These are phyloP conservation scores for Amaranthus palmeri DNA, from an alignment of 148 eudicot species.

Conservation along the genomic window DNA sequence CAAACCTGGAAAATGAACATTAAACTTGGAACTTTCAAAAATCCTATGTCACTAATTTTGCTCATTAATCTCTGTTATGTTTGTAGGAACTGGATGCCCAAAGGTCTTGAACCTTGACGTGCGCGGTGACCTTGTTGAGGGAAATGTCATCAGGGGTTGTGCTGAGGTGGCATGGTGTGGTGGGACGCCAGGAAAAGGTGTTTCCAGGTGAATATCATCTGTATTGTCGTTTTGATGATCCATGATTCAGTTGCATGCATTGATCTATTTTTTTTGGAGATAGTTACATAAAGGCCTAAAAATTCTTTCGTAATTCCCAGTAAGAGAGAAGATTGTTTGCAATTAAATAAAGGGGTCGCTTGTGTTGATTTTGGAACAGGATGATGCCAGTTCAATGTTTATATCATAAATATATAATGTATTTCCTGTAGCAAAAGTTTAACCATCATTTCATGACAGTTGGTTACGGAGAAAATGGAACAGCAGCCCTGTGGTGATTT, in stretches of 20 bases:
- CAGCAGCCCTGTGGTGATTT: slow-evolving; percentile 85
- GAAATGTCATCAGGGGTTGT: slow-evolving; percentile 66
- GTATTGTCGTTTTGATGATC: neutral
- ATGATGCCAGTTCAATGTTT: neutral
- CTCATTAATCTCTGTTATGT: slow-evolving; percentile 21
- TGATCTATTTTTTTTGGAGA: slow-evolving; percentile 5
- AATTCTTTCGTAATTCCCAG: neutral
- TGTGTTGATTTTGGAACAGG: neutral
- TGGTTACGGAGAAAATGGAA: slow-evolving; percentile 98
- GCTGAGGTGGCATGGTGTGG: slow-evolving; percentile 99
- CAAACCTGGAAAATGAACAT: neutral
- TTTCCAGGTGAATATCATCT: slow-evolving; percentile 58
- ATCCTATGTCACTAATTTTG: neutral
- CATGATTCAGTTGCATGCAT: slow-evolving; percentile 7
- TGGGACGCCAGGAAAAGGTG: slow-evolving; percentile 91
- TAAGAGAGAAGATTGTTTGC: neutral
- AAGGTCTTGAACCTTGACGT: slow-evolving; percentile 90
- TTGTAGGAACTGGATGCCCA: slow-evolving; percentile 84
- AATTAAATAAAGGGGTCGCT: neutral
- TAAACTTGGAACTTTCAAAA: neutral
- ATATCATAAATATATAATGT: neutral
- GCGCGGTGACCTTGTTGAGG: slow-evolving; percentile 80
- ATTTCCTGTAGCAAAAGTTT: slow-evolving; percentile 6
- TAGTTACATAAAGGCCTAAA: neutral
- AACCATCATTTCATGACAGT: neutral